These are phyloP conservation scores for Gaillardinia entomophila DNA, from an alignment of 805 yeast species.

Conservation along the genomic window DNA sequence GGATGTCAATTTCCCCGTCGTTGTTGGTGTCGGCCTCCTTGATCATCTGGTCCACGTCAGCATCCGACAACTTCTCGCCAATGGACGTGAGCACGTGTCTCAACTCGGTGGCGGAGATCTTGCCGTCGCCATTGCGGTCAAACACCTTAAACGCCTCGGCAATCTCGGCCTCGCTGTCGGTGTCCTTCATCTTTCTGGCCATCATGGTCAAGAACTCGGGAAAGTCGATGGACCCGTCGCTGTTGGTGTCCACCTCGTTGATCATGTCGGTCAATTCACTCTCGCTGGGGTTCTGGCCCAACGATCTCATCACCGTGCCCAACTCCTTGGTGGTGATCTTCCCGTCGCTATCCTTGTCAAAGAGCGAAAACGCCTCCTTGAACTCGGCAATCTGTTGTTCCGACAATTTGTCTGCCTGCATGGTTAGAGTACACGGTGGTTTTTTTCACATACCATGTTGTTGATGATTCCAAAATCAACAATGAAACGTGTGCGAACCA, in stretches of 20 bases:
- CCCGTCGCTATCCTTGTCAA: slow-evolving; percentile 96
- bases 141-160: slow-evolving; percentile 97
- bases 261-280: slow-evolving; percentile 94
- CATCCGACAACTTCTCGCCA: slow-evolving; percentile 94
- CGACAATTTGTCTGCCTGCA: slow-evolving; percentile 78
- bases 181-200: slow-evolving; percentile 78
- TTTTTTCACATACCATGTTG: background rate
- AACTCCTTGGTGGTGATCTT: slow-evolving; percentile 92
- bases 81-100: slow-evolving; percentile 95
- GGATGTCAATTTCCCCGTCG: slow-evolving; percentile 95
- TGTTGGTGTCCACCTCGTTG: slow-evolving; percentile 94
- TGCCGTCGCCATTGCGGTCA: slow-evolving; percentile 95
- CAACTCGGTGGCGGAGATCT: slow-evolving; percentile 92
- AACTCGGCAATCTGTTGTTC: slow-evolving; percentile 96
- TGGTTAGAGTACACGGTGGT: background rate
- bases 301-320: slow-evolving; percentile 98
- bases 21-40: slow-evolving; percentile 93
- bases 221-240: slow-evolving; percentile 66
- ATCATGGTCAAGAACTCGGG: slow-evolving; percentile 42
- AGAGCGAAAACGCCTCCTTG: slow-evolving; percentile 95
- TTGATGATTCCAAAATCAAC: too few species aligned
- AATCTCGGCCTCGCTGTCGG: slow-evolving; percentile 95
- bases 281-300: slow-evolving; percentile 96
- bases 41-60: slow-evolving; percentile 96
- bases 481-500: too few species aligned